A percentile compares a stretch with the other conserved stretches of the same genome.
Conservation (phyloP, 2,329 filamentous ascomycete genomes). For the Graphilbum ipis-grandicollis region DNA sequence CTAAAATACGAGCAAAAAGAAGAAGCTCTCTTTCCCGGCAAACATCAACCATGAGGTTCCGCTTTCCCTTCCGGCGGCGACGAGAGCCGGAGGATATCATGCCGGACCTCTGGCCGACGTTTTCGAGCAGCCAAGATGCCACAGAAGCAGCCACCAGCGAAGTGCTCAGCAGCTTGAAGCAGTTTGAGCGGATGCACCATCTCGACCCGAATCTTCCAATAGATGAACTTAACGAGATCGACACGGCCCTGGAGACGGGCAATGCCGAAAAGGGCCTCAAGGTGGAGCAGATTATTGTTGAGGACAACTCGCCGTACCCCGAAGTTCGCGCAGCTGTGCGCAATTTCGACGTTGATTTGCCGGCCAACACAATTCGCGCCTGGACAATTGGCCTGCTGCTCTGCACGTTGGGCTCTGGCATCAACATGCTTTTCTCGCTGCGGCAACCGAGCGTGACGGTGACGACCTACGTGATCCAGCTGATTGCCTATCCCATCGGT, state of each 20-base stretch:
- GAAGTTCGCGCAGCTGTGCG: slow-evolving; percentile 47
- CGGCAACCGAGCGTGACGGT: slow-evolving; percentile 41
- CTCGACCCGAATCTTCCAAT: slow-evolving; percentile 50
- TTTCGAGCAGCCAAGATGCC: background rate
- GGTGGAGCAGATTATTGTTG: slow-evolving; percentile 38
- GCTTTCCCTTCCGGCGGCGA: slow-evolving; percentile 20
- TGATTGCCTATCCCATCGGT: slow-evolving; percentile 42
- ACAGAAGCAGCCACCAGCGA: slow-evolving; percentile 6
- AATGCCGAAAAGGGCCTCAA: slow-evolving; percentile 38
- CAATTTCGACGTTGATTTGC: slow-evolving; percentile 46
- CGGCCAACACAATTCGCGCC: slow-evolving; percentile 44
- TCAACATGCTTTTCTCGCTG: slow-evolving; percentile 42
- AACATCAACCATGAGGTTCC: too few relatives aligned
- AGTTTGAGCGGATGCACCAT: slow-evolving; percentile 42
- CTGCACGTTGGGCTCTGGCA: slow-evolving; percentile 37
- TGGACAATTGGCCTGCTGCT: slow-evolving; percentile 40
- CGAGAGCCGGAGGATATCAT: slow-evolving; percentile 27
- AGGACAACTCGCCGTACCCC: slow-evolving; percentile 47
- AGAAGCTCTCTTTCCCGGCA: too few relatives aligned
- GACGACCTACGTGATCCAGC: slow-evolving; percentile 44
- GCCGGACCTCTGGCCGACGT: slow-evolving; percentile 11
- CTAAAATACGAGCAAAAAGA: too few relatives aligned
- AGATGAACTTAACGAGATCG: slow-evolving; percentile 42
- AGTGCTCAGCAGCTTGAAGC: slow-evolving; percentile 28
- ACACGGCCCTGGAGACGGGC: slow-evolving; percentile 34